Evolutionary conservation across 352 stramenopile species (phyloP), one percentile per base, ranked within the genome.

Genomic region (Globisporangium middletonii): DNA sequence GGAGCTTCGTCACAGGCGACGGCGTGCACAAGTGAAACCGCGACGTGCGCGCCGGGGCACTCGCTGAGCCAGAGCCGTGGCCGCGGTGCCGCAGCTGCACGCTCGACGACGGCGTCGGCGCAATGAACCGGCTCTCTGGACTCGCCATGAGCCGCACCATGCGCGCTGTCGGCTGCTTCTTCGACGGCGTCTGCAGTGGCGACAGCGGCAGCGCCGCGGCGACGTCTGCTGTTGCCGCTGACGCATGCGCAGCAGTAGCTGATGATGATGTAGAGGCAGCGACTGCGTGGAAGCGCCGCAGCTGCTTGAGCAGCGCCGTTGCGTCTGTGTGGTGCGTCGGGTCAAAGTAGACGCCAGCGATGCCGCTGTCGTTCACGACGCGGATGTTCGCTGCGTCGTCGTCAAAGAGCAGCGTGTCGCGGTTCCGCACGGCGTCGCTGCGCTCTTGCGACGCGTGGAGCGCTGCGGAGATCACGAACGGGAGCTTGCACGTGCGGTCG

Each of bases 1-100:
- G 86, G 27, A 92, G 62, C 53, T 89, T 89, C 63, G 87, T 82
- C 55, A 90, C 79, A 0, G 84, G 84, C 30, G 84, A 94, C 55
- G 84, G 84, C 19, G 84, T 94, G 49, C 79, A 92, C 41, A 91
- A 66, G 45, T 70, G 80, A 44, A 89, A 89, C 16, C 70, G 68
- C 46, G 76, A 73, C 43, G 60, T 56, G 19, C 71, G 60, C 62
- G 59, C 41, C 37, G 55, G 41, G 61, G 56, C 65, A 28, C 53
- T 44, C 45, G 46, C 19, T 33, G 59, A 51, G 13, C 62, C 55
- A 3, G 55, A 55, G n/a, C 55, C 55, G 37, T 60, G 55, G 37
- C 55, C 55, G 18, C 46, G 55, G 38, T 60, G 55, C 7, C 45
- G 65, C 50, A 18, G 55, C 43, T 52, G 50, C 49, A 19, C 30